Evolutionary conservation across 2,329 filamentous ascomycete genomes (phyloP), one percentile per base, ranked within the genome.

Genomic region (Penicillium verrucosum): DNA sequence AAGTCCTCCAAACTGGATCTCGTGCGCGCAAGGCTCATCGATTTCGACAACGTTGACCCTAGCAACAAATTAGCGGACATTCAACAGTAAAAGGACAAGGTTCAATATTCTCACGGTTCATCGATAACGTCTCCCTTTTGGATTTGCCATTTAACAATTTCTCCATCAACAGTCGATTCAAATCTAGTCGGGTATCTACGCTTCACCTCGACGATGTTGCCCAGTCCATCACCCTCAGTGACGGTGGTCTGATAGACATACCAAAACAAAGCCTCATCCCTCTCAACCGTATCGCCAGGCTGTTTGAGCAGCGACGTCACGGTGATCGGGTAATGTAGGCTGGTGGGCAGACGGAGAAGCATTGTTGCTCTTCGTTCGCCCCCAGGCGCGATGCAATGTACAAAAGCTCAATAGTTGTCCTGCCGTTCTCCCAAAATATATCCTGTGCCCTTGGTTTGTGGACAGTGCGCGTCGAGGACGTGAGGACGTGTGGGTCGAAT

Each of bases 321-420:
- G 65, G 89, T 96, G 76, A 97, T 92, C 68, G 94, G 94, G 76
- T 97, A 99, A 75, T 89, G 89, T 65, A 97, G 85, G 75, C 84
- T 75, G 52, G 73, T 60, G 59, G 78, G 78, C 63, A 81, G 67
- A 70, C 73, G 75, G 66, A 80, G 69, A 68, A 78, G 75, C 78
- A 80, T 80, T 56, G 52, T 62, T 51, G 56, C 53, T 61, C 59
- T 56, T 46, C 43, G 51, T 57, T 58, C 60, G 60, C 60, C 58
- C 38, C 53, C 54, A 58, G 60, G 56, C 56, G 51, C 57, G 50
- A 61, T 37, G 40, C 36, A n/a, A 41, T 41, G 41, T 21, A 32
- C 23, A 32, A 50, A 46, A 23, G 42, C 47, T 51, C 50, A 12
- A 32, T 23, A 38, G 25, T 9, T 27, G 30, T 29, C 8, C 29